A percentile compares a stretch with the other conserved stretches of the same genome.
Evolutionary conservation across 306 rosid genomes (phyloP).

Genomic region (Arachis hypogaea): DNA sequence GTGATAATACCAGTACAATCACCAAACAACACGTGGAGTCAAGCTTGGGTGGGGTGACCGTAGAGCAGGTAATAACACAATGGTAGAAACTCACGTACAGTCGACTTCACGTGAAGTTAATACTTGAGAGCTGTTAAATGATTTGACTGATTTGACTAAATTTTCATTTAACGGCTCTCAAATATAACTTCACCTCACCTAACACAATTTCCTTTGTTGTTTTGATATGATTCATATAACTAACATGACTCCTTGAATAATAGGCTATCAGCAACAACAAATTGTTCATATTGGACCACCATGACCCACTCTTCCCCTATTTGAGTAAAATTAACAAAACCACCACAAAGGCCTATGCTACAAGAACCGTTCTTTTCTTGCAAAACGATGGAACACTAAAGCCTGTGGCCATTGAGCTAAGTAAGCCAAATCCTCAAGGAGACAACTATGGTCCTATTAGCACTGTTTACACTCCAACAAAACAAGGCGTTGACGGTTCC

Average conservation of each 20-base stretch:
- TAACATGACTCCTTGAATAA: conserved; percentile 8
- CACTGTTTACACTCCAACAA: conserved; percentile 57
- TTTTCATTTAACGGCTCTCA: no score
- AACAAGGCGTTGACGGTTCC: conserved; percentile 54
- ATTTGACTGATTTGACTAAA: no score
- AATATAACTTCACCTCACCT: no score
- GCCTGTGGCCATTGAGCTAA: conserved; percentile 73
- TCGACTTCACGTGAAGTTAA: no score
- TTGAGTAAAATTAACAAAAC: conserved; percentile 58
- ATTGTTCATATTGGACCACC: conserved; percentile 69
- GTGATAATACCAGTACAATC: conserved; percentile 63
- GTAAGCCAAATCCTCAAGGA: conserved; percentile 59
- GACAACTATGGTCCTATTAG: conserved; percentile 58
- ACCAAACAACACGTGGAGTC: conserved; percentile 50
- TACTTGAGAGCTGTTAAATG: no score
- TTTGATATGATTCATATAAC: neutral
- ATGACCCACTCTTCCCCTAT: conserved; percentile 63
- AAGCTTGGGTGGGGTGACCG: conserved; percentile 59
- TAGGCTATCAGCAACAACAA: conserved; percentile 62
- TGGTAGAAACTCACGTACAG: no score
- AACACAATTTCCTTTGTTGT: neutral
- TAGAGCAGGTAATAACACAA: conserved; percentile 52
- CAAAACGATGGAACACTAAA: conserved; percentile 70
- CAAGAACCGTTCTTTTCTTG: conserved; percentile 66
- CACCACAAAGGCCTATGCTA: conserved; percentile 57